Evolutionary conservation across 768 basidiomycete species (phyloP).

Genomic region (Daedaleopsis sinensis): DNA sequence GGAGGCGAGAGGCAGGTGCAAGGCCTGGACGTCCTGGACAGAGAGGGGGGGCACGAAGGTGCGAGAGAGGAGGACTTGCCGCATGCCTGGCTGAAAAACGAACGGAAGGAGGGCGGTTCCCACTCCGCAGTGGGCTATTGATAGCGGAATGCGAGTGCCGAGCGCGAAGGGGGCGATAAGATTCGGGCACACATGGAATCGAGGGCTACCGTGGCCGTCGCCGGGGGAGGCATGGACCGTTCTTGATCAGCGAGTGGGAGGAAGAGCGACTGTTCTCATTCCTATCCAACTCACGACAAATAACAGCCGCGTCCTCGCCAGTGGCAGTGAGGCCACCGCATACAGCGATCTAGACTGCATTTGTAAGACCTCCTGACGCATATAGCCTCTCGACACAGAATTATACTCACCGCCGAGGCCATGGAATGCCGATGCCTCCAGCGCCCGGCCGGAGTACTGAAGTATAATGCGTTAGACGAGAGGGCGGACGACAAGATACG

Average conservation of each 20-base stretch:
- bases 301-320: no score
- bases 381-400: no score
- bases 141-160: constrained; percentile 15
- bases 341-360: no score
- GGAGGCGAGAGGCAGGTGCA: constrained; percentile 8
- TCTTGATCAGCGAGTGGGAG: not conserved
- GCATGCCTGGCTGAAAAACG: constrained; percentile 2
- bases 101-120: constrained; percentile 3
- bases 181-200: not conserved
- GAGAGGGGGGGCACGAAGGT: constrained; percentile 1
- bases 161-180: constrained; percentile 13
- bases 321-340: no score
- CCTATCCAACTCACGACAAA: no score
- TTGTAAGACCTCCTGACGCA: no score
- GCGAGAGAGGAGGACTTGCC: not conserved
- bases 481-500: no score
- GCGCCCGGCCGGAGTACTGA: no score
- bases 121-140: constrained; percentile 20
- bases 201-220: not conserved
- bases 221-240: not conserved
- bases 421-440: no score
- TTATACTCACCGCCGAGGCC: no score
- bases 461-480: no score
- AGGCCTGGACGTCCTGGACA: not conserved
- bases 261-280: not conserved